Conservation (phyloP, 331 rosid genomes). For the Acacia pycnantha region DNA sequence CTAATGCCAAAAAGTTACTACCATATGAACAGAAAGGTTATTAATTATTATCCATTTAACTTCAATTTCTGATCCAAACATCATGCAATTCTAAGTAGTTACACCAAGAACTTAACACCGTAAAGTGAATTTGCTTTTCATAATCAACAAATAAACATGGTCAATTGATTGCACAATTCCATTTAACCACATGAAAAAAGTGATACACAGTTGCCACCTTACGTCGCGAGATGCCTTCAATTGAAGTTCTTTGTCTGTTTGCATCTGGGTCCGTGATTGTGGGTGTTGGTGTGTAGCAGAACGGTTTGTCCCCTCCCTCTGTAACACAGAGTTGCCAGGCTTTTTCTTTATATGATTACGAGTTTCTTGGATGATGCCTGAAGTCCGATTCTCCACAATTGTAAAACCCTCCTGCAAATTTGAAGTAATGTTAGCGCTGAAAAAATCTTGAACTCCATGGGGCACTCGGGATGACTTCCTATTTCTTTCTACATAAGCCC, state of each 20-base stretch:
- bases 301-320: constrained; percentile 47
- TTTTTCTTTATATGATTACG: constrained; percentile 86
- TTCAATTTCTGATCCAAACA: neutral
- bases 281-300: constrained; percentile 41
- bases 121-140: neutral
- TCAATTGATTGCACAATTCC: constrained; percentile 3
- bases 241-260: constrained; percentile 82
- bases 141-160: neutral
- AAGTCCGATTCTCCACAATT: constrained; percentile 75
- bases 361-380: constrained; percentile 90
- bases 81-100: neutral
- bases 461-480: neutral
- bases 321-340: constrained; percentile 47
- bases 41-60: neutral
- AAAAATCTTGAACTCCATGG: constrained; percentile 3
- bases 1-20: neutral
- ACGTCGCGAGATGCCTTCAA: constrained; percentile 99
- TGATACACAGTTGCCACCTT: constrained; percentile 90
- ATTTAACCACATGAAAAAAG: constrained; percentile 52
- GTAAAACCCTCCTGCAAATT: constrained; percentile 74
- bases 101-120: neutral
- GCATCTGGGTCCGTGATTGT: constrained; percentile 43
- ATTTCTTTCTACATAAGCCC: neutral
- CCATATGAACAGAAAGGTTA: neutral
- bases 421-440: constrained; percentile 15